Evolutionary conservation across 2,329 filamentous ascomycete genomes (phyloP).

Genomic region (Pseudogymnoascus sp.): DNA sequence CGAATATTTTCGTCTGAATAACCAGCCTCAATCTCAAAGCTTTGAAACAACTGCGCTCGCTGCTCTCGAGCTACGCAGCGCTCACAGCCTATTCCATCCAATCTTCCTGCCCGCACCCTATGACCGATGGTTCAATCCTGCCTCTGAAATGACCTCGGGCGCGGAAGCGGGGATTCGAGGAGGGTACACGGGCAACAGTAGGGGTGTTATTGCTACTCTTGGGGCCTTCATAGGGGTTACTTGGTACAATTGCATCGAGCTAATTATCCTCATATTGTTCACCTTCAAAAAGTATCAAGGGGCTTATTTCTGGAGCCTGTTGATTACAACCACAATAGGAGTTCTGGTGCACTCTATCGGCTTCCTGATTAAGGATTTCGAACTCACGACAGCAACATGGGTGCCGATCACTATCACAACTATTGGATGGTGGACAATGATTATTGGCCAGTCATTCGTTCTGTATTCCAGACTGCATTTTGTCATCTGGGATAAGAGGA

Average conservation of each 20-base stretch:
- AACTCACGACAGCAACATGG: slow-evolving; percentile 37
- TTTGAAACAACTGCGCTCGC: background rate
- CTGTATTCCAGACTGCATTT: slow-evolving; percentile 52
- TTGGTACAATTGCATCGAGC: slow-evolving; percentile 34
- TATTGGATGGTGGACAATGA: slow-evolving; percentile 48
- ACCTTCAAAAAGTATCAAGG: slow-evolving; percentile 34
- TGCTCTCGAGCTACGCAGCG: background rate
- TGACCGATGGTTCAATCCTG: background rate
- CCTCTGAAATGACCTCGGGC: background rate
- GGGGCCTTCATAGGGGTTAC: slow-evolving; percentile 30
- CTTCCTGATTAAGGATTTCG: slow-evolving; percentile 40
- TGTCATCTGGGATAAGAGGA: slow-evolving; percentile 41
- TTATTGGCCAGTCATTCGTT: slow-evolving; percentile 50
- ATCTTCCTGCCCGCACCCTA: background rate
- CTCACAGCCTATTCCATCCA: background rate
- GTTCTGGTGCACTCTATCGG: slow-evolving; percentile 38
- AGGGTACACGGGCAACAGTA: background rate
- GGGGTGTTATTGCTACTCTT: slow-evolving; percentile 1
- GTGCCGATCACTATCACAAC: slow-evolving; percentile 33
- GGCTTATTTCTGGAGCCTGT: slow-evolving; percentile 38
- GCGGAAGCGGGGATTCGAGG: background rate
- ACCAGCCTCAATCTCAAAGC: background rate
- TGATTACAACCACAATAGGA: slow-evolving; percentile 31
- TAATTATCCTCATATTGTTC: slow-evolving; percentile 33
- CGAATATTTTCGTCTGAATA: background rate